These are phyloP conservation scores for Mycogone perniciosa DNA, from an alignment of 2,329 filamentous ascomycete species.

Conservation along the genomic window DNA sequence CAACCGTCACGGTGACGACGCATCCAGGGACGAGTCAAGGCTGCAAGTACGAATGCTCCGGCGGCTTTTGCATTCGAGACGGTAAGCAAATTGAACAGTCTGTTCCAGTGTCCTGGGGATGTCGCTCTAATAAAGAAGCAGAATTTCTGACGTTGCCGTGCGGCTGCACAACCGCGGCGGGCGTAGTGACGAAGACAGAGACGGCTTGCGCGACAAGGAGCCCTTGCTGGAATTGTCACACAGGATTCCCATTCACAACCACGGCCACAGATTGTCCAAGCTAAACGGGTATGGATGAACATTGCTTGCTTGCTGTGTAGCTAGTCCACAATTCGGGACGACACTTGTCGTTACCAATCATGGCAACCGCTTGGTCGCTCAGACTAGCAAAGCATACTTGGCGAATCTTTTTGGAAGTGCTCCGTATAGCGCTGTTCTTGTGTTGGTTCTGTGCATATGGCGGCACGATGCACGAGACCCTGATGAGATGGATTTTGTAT, in stretches of 20 bases:
- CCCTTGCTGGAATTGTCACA: slow-evolving; percentile 13
- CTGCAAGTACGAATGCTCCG: slow-evolving; percentile 13
- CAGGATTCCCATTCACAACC: slow-evolving; percentile 12
- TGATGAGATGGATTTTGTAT: too few species aligned
- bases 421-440: too few species aligned
- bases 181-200: slow-evolving; percentile 13
- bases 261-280: slow-evolving; percentile 11
- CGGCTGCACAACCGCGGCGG: slow-evolving; percentile 13
- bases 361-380: not conserved
- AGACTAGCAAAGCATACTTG: not conserved
- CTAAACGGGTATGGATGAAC: not conserved
- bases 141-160: slow-evolving; percentile 16
- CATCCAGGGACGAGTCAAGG: slow-evolving; percentile 6
- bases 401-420: too few species aligned
- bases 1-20: slow-evolving; percentile 15
- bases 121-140: slow-evolving; percentile 1
- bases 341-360: not conserved
- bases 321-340: not conserved
- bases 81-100: slow-evolving; percentile 5
- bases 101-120: not conserved
- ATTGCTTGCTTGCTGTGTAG: not conserved
- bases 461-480: too few species aligned
- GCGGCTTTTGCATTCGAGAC: slow-evolving; percentile 15
- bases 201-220: slow-evolving; percentile 15
- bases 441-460: too few species aligned